These are phyloP conservation scores for Pyricularia sp. DNA, from an alignment of 2,329 filamentous ascomycete species.

Conservation along the genomic window DNA sequence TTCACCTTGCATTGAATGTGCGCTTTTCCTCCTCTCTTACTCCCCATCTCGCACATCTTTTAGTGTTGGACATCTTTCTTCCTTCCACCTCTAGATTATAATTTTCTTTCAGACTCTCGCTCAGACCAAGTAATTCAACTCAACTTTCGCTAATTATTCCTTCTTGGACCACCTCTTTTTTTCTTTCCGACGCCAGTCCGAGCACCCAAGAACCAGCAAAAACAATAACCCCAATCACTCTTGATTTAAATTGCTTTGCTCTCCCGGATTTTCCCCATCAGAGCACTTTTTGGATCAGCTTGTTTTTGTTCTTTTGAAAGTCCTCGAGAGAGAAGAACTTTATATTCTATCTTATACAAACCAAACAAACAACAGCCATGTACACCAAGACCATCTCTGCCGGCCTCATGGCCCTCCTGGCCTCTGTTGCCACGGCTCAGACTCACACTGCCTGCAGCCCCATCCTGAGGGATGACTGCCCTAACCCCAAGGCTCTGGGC, in stretches of 20 bases:
- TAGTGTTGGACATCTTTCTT: neutral
- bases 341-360: neutral
- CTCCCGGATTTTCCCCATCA: neutral
- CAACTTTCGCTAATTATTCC: neutral
- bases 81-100: neutral
- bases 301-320: neutral
- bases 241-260: neutral
- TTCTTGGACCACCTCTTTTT: neutral
- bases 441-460: conserved; percentile 49
- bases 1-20: neutral
- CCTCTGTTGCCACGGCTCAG: conserved; percentile 41
- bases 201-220: neutral
- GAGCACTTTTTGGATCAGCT: neutral
- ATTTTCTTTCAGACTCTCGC: neutral
- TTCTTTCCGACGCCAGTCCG: neutral
- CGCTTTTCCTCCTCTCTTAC: neutral
- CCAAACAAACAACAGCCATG: conserved; percentile 22
- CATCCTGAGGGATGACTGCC: conserved; percentile 49
- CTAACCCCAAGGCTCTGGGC: conserved; percentile 68
- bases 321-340: neutral
- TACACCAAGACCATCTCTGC: conserved; percentile 35
- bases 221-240: neutral
- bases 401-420: conserved; percentile 38
- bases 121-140: neutral
- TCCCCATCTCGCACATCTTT: neutral